Base-by-base conservation (phyloP, 768 basidiomycete genomes). In the Ramaria rubella region DNA sequence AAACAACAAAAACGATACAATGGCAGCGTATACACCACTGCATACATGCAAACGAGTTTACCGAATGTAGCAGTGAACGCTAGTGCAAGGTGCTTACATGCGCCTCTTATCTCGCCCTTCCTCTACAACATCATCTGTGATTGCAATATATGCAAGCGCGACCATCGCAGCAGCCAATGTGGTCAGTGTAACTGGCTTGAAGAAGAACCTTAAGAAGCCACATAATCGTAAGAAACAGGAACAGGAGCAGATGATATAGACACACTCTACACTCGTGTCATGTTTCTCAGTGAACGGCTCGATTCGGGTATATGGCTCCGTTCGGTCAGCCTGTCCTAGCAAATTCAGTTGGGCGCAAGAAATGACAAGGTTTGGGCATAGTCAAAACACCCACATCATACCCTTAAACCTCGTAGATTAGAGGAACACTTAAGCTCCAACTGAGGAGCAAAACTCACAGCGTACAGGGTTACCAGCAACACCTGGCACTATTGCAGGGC, bases 251-350 rank as follows among this genome's bases (percentile, higher is more conserved):
- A n/a, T n/a, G 29, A 53, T 54, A 42, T 52, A 49, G 27, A 74
- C 85, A 62, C 63, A 90, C 89, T 91, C 90, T 60, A 92, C 78
- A 61, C 82, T 87, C 23, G 90, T 88, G 66, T 92, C 90, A 66
- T 83, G 78, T 64, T 77, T 82, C 72, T 90, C 87, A 68, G 91
- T 88, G 68, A 92, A 92, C 26, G 90, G 90, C 45, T 77, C 76
- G 62, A 90, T 92, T 57, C 83, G 80, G 19, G 90, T 92, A 66
- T 92, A 92, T 9, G 90, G 63, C 68, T 92, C 90, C 46, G 85
- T 83, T 61, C 88, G 83, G 71, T 92, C 81, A 57, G 90, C 90
- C 89, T 92, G 60, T 15, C 49, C 31, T 38, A 33, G 24, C 14
- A 56, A 19, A 56, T 17, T 45, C 24, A 23, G 19, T 56, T 52